A percentile compares a stretch with the other conserved stretches of the same genome.
Conservation (phyloP, 257 asterid species). For the Solanum tarijense region DNA sequence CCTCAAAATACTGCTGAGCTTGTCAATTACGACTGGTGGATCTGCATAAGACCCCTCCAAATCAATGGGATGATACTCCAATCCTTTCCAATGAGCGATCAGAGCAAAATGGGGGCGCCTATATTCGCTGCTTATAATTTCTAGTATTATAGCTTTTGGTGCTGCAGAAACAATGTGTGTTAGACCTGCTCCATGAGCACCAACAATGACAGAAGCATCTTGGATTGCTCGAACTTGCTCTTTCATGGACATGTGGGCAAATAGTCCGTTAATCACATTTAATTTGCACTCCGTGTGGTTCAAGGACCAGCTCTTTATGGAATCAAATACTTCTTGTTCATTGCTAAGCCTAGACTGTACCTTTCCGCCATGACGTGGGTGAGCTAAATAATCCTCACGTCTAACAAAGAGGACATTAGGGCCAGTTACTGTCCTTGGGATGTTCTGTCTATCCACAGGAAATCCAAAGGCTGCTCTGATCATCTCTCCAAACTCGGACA, state of each 20-base stretch:
- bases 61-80: conserved; percentile 69
- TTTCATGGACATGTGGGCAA: conserved; percentile 95
- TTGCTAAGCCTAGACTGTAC: conserved; percentile 85
- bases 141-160: conserved; percentile 50
- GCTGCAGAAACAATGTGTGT: conserved; percentile 80
- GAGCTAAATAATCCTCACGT: conserved; percentile 91
- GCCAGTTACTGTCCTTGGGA: conserved; percentile 22
- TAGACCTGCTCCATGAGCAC: conserved; percentile 99
- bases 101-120: conserved; percentile 75
- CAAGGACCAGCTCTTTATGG: conserved; percentile 51
- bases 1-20: conserved; percentile 44
- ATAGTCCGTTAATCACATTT: conserved; percentile 64
- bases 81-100: conserved; percentile 86
- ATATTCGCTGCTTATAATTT: conserved; percentile 70
- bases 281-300: conserved; percentile 39
- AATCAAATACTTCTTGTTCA: conserved; percentile 60
- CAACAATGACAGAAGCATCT: conserved; percentile 73
- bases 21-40: conserved; percentile 42
- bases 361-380: conserved; percentile 90
- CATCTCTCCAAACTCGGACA: conserved; percentile 97
- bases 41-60: conserved; percentile 50
- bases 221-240: conserved; percentile 86
- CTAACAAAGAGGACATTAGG: conserved; percentile 76
- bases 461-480: conserved; percentile 72
- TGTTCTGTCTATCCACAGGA: conserved; percentile 41